phyloP scores from a whole-genome alignment of 768 basidiomycete species.

The Suillus paluster region DNA sequence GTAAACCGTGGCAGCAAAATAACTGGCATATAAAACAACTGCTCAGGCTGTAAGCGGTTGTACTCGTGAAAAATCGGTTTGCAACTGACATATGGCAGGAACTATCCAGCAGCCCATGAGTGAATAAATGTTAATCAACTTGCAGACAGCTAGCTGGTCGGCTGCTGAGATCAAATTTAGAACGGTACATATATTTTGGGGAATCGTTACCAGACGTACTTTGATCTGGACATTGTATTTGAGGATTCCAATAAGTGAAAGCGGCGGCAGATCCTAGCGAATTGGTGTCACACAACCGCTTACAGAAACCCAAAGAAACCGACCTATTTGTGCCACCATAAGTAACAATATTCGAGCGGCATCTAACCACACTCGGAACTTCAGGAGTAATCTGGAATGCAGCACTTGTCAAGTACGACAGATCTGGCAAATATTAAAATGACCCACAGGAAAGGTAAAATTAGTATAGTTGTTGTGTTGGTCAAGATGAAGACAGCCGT shows the following conservation, averaged over 20 bases:
- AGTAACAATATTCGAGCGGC: constrained; percentile 53
- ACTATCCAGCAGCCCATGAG: constrained; percentile 56
- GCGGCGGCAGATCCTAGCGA: constrained; percentile 45
- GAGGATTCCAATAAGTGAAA: constrained; percentile 47
- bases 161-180: constrained; percentile 32
- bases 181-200: background rate
- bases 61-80: constrained; percentile 10
- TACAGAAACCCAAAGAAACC: constrained; percentile 13
- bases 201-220: constrained; percentile 34
- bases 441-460: constrained; percentile 49
- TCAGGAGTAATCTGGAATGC: constrained; percentile 44
- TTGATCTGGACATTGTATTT: constrained; percentile 47
- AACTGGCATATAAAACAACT: constrained; percentile 51
- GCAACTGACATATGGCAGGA: constrained; percentile 53
- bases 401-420: constrained; percentile 5
- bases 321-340: constrained; percentile 50
- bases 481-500: constrained; percentile 48
- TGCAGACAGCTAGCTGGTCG: constrained; percentile 49
- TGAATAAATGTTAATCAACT: constrained; percentile 51
- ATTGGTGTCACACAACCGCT: background rate
- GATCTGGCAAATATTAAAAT: constrained; percentile 4
- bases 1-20: constrained; percentile 44
- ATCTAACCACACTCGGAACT: constrained; percentile 60
- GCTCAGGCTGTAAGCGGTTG: constrained; percentile 4
- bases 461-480: constrained; percentile 43